Percentiles rank a stretch among this genome's conserved stretches.
These are phyloP conservation scores for Evansstolkia leycettana DNA, from an alignment of 495 filamentous ascomycete species.

Conservation along the genomic window DNA sequence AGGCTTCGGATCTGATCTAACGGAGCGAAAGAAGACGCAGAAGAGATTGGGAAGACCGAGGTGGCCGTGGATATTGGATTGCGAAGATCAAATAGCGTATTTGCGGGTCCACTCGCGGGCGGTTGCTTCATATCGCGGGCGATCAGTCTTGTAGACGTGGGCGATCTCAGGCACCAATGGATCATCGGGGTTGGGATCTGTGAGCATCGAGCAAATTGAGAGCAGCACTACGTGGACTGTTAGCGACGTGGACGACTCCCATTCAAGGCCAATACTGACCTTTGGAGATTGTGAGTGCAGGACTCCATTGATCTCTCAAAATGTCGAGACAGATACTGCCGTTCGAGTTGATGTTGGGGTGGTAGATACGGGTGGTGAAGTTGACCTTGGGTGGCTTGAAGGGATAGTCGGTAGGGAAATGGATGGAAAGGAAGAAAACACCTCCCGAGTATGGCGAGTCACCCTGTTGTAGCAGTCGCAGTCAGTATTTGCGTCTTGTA, in stretches of 20 bases:
- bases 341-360: conserved; percentile 99
- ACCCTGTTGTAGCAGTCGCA: conserved; percentile 31
- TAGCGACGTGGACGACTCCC: conserved; percentile 5
- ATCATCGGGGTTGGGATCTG: conserved; percentile 97
- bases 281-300: conserved; percentile 96
- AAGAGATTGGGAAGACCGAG: conserved; percentile 18
- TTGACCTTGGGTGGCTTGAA: conserved; percentile 99
- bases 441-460: conserved; percentile 95
- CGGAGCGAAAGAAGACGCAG: conserved; percentile 23
- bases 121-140: conserved; percentile 86
- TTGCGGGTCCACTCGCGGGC: conserved; percentile 98
- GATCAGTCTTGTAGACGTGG: conserved; percentile 99
- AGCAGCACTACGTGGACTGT: conserved; percentile 56
- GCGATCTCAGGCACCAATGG: conserved; percentile 97
- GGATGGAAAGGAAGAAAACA: conserved; percentile 96
- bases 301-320: conserved; percentile 97
- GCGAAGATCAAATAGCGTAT: conserved; percentile 64
- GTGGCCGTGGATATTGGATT: conserved; percentile 13
- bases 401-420: conserved; percentile 99
- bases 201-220: conserved; percentile 99
- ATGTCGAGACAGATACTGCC: conserved; percentile 99
- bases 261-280: conserved; percentile 43
- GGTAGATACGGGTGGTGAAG: conserved; percentile 98
- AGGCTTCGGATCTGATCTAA: conserved; percentile 33
- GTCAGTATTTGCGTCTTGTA: no score